Evolutionary conservation across 1,139 yeast species (phyloP), one percentile per base, ranked within the genome.

Genomic region (Yamadazyma kanchanaburiensis): DNA sequence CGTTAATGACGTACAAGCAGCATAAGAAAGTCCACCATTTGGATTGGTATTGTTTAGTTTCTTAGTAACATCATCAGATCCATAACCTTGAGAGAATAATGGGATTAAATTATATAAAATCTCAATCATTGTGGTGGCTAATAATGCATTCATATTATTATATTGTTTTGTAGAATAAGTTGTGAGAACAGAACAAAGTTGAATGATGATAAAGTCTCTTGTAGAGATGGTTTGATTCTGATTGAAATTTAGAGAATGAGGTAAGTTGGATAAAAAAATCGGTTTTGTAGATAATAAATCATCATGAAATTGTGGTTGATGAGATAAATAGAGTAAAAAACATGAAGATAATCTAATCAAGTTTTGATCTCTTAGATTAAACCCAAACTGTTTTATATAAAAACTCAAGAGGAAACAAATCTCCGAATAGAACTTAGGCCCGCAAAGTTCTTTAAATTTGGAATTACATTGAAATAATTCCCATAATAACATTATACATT

Each of bases 401-500:
- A 72, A 83, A 9, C 79, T 48, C 23, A 84, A 53, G 2, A 72
- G 53, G 0, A 82, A 58, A 33, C 76, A 54, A 22, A 83, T 54
- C 41, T 81, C 85, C 19, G 71, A 64, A 6, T 77, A 70, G 37
- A 65, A 67, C 26, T 67, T 64, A 14, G 64, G 60, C 2, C 73
- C 64, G 19, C 83, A 59, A 33, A 72, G 59, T 6, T 58, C 49
- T 38, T 70, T 69, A 43, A 80, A 77, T 20, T 49, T 48, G 34
- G 60, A 63, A 54, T 89, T 89, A 43, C 88, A 80, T 50, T 85
- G 94, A 22, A 77, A 59, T 30, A 87, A 55, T 47, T 85, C 95
- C 86, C 95, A 85, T 13, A 83, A 48, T 6, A 89, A 51, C 55
- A 83, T 69, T 4, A 77, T 51, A 14, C 74, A 51, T 45, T 84